Evolutionary conservation across 805 yeast species (phyloP), one percentile per base, ranked within the genome.

Genomic region (Candida easanensis): DNA sequence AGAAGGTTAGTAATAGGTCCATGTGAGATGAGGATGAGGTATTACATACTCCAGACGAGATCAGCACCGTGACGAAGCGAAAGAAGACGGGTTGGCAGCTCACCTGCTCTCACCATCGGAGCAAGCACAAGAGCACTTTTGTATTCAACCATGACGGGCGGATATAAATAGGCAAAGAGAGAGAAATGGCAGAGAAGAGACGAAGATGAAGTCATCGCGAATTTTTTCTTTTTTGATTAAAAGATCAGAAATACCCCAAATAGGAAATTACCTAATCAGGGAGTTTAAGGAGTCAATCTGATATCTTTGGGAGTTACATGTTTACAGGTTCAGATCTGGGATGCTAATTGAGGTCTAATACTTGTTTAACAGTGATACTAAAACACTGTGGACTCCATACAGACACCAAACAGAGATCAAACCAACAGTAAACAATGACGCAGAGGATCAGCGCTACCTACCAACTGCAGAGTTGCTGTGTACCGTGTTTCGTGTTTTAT

Each of bases 41-140:
- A 21, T 7, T 6, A 52, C 63, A 17, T 48, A 30, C 83, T 79
- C 99, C 99, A 93, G 5, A 93, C 98, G 36, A 91, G 69, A 63
- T 93, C 98, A 0, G 97, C 96, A 3, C 97, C 97, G 60, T 87
- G 73, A 50, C 76, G 77, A 19, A 93, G 70, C 0, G 97, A 82
- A 51, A 90, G 61, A 7, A 91, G 71, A 43, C 99, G 72, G 8
- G 89, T 82, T 5, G 99, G 98, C 5, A 93, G 76, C 66, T 93
- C 99, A 11, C 98, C 96, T 32, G 91, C 85, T 27, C 99, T 73
- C 39, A 91, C 97, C 99, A 91, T 91, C 0, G 99, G 99, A 1
- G 97, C 98, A 31, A 91, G 74, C 17, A 84, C 95, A 42, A 89
- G 64, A 56, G 86, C 87, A 1, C 95, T 91, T 16, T 77, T 74